These are phyloP conservation scores for Iris macrosiphon DNA, from an alignment of 106 monocot species.

Conservation along the genomic window DNA sequence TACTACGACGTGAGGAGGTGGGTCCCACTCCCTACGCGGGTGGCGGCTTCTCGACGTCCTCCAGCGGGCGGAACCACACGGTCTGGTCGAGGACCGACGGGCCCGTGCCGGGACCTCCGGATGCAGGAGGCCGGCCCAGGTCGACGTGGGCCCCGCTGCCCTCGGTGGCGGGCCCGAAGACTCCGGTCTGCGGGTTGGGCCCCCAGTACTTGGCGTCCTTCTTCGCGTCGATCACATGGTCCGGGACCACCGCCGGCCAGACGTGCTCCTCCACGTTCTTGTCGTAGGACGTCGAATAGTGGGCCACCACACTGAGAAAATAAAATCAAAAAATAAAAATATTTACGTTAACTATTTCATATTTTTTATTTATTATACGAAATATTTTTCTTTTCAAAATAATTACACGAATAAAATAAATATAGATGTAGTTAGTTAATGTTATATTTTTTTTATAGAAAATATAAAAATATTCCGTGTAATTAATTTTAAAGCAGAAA, in stretches of 20 bases:
- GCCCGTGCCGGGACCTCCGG: background rate
- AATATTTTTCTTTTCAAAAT: background rate
- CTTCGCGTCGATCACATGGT: slow-evolving; percentile 27
- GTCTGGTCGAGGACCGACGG: slow-evolving; percentile 42
- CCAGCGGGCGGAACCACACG: slow-evolving; percentile 54
- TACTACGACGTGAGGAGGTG: too few species aligned
- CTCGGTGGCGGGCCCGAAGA: slow-evolving; percentile 33
- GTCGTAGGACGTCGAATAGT: slow-evolving; percentile 26
- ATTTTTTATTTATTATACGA: background rate
- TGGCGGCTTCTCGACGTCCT: slow-evolving; percentile 55
- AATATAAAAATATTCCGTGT: background rate
- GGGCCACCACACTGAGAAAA: slow-evolving; percentile 15
- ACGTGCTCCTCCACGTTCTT: slow-evolving; percentile 48
- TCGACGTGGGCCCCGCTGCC: background rate
- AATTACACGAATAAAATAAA: background rate
- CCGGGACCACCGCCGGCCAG: slow-evolving; percentile 32
- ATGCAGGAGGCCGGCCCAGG: background rate
- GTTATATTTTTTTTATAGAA: background rate
- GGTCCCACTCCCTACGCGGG: too few species aligned
- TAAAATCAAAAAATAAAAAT: too few species aligned
- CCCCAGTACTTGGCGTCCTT: slow-evolving; percentile 47
- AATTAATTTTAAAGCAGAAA: background rate
- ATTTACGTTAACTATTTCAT: too few species aligned
- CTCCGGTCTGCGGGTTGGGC: slow-evolving; percentile 48
- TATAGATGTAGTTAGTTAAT: too few species aligned